Conservation (phyloP, 1,284 basidiomycete genomes). For the Cryptococcus sp. region DNA sequence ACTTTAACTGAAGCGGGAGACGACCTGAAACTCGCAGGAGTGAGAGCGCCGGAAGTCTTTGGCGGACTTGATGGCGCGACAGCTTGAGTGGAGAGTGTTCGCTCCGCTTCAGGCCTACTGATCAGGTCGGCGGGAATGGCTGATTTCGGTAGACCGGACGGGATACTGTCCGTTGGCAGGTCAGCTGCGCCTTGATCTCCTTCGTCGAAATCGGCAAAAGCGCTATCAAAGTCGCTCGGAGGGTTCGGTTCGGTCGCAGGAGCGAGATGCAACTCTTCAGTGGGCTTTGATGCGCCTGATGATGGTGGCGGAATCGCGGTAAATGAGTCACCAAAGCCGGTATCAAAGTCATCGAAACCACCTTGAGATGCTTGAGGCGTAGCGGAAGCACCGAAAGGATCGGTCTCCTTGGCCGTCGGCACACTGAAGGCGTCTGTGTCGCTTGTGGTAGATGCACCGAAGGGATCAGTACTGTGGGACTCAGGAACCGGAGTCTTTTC, state of each 20-base stretch:
- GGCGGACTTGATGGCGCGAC: slow-evolving; percentile 34
- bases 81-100: slow-evolving; percentile 42
- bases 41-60: slow-evolving; percentile 21
- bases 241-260: neutral
- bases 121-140: slow-evolving; percentile 24
- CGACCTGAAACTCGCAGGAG: slow-evolving; percentile 6
- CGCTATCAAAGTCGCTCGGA: neutral
- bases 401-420: neutral
- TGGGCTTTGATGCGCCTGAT: slow-evolving; percentile 38
- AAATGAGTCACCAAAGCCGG: slow-evolving; percentile 47
- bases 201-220: neutral
- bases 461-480: slow-evolving; percentile 23
- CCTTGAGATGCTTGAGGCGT: neutral
- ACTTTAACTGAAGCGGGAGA: slow-evolving; percentile 10
- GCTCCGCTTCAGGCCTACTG: slow-evolving; percentile 29
- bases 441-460: slow-evolving; percentile 37
- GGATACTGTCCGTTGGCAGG: slow-evolving; percentile 33
- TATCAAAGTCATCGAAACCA: slow-evolving; percentile 28
- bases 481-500: neutral
- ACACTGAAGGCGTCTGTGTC: slow-evolving; percentile 1
- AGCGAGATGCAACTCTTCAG: slow-evolving; percentile 52
- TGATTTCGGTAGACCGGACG: slow-evolving; percentile 48
- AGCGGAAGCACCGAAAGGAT: slow-evolving; percentile 6
- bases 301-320: slow-evolving; percentile 9
- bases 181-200: slow-evolving; percentile 4